Conservation (phyloP, 2,329 filamentous ascomycete genomes). For the Rutstroemia sydowiana region DNA sequence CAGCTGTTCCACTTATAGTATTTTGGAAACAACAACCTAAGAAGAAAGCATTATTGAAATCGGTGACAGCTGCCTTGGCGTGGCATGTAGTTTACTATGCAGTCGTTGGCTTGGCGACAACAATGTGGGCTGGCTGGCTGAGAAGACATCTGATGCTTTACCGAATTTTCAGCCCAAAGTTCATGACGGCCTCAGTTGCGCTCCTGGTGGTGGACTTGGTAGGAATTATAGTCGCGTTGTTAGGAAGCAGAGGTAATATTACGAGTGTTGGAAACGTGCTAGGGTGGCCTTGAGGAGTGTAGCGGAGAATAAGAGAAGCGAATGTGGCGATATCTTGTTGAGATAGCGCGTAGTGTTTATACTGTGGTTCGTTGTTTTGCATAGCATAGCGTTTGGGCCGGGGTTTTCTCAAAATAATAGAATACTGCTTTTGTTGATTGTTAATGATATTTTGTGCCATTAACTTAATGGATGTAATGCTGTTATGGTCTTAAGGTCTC, state of each 20-base stretch:
- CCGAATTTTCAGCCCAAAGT: constrained; percentile 84
- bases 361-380: background rate
- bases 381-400: background rate
- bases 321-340: background rate
- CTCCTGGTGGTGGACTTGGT: constrained; percentile 73
- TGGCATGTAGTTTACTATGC: constrained; percentile 78
- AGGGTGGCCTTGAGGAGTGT: constrained; percentile 45
- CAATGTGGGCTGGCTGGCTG: constrained; percentile 82
- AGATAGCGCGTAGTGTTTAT: background rate
- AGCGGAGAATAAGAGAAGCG: background rate
- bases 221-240: constrained; percentile 60
- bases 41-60: constrained; percentile 41
- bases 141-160: constrained; percentile 94
- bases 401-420: background rate
- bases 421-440: too few species aligned
- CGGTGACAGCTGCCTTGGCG: constrained; percentile 61
- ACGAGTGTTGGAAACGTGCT: constrained; percentile 80
- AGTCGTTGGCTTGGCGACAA: constrained; percentile 75
- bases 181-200: constrained; percentile 70
- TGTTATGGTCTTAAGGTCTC: too few species aligned
- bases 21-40: constrained; percentile 86
- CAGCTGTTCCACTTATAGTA: constrained; percentile 71
- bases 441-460: too few species aligned
- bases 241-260: constrained; percentile 68
- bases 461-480: too few species aligned